phyloP scores from a whole-genome alignment of 106 monocot species.

The Phalaenopsis equestris region DNA sequence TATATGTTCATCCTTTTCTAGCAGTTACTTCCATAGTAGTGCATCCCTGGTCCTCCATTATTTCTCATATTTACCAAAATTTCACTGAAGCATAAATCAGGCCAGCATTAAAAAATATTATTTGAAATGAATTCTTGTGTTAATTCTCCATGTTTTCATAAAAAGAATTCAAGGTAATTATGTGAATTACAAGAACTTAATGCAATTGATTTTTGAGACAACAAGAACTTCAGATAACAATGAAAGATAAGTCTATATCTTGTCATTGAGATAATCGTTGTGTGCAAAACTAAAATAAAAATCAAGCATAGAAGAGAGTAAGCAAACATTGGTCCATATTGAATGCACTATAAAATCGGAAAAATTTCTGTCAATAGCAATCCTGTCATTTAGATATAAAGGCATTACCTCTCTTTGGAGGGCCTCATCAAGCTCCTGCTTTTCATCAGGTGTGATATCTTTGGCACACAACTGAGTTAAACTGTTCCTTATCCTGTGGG shows the following conservation, averaged over 20 bases:
- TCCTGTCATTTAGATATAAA: not conserved
- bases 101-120: not conserved
- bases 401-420: conserved; percentile 68
- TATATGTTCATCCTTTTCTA: too few relatives aligned
- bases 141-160: not conserved
- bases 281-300: too few relatives aligned
- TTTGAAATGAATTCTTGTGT: not conserved
- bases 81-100: not conserved
- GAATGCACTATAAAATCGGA: not conserved
- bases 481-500: conserved; percentile 71
- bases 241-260: too few relatives aligned
- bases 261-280: not conserved
- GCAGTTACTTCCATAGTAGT: too few relatives aligned
- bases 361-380: not conserved
- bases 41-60: too few relatives aligned
- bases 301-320: not conserved
- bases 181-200: not conserved
- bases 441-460: conserved; percentile 80
- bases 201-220: not conserved
- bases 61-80: too few relatives aligned
- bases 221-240: not conserved
- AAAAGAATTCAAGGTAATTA: not conserved
- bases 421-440: conserved; percentile 85
- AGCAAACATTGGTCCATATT: not conserved
- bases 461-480: conserved; percentile 62